A percentile compares a stretch with the other conserved stretches of the same genome.
These are phyloP conservation scores for Cephalotrichum gorgonifer DNA, from an alignment of 2,329 filamentous ascomycete genomes.

Conservation along the genomic window DNA sequence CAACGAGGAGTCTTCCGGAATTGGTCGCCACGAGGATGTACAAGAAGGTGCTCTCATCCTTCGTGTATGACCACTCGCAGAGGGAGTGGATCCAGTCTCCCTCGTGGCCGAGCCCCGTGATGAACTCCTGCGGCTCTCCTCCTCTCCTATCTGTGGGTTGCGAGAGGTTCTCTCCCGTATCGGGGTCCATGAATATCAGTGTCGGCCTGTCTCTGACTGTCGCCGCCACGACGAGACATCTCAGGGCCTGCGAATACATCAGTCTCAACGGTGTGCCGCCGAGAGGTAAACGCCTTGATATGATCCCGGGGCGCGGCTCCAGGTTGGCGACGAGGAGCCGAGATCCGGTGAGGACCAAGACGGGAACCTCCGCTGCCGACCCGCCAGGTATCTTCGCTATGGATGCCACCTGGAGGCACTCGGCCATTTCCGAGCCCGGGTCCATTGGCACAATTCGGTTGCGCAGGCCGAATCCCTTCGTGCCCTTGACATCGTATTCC, in stretches of 20 bases:
- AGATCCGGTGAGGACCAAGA: conserved; percentile 39
- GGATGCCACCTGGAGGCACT: background rate
- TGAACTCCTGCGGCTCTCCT: conserved; percentile 30
- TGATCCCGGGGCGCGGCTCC: conserved; percentile 29
- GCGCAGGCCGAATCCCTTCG: conserved; percentile 4
- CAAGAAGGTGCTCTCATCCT: conserved; percentile 46
- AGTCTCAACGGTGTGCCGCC: conserved; percentile 38
- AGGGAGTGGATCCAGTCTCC: conserved; percentile 52
- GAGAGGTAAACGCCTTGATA: conserved; percentile 38
- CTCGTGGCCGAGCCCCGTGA: conserved; percentile 43
- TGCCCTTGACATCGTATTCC: conserved; percentile 18
- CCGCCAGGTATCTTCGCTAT: background rate
- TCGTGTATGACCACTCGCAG: conserved; percentile 52
- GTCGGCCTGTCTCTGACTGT: conserved; percentile 31
- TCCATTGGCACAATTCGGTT: background rate
- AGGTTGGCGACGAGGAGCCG: conserved; percentile 44
- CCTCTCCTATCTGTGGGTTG: conserved; percentile 29
- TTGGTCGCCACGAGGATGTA: conserved; percentile 53
- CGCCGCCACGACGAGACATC: conserved; percentile 44
- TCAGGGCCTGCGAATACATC: conserved; percentile 42
- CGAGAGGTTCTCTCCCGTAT: conserved; percentile 42
- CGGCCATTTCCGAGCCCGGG: background rate
- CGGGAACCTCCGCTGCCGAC: conserved; percentile 24
- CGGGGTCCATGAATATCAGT: conserved; percentile 45
- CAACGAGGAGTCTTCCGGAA: conserved; percentile 43